Base-by-base conservation (phyloP, 116 monocot species). In the Trichopus zeylanicus region DNA sequence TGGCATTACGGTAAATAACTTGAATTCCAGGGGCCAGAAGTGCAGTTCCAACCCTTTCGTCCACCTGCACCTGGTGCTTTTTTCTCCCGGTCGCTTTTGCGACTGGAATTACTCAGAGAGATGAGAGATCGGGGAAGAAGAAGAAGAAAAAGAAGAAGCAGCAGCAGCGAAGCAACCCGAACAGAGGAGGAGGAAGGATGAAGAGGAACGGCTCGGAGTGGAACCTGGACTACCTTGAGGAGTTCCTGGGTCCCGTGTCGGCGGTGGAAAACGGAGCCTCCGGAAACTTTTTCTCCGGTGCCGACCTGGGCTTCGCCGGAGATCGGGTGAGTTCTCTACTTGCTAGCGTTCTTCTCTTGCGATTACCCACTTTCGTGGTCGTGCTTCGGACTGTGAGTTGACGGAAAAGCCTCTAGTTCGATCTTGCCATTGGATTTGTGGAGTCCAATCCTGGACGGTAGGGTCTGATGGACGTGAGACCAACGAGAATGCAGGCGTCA, bases 151-250 rank as follows among this genome's bases (percentile, higher is more conserved):
- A n/a, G n/a, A n/a, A 42, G 42, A n/a, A 42, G 13, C 42, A 16
- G 18, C 42, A 42, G 42, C 42, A n/a, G n/a, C 42, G 42, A 42
- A 42, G 42, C 42, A 42, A 16, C 42, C n/a, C 42, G 3, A 18
- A 0, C 1, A 6, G 13, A 13, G 12, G 18, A 16, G 3, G n/a
- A 13, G 42, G 13, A 10, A 4, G 3, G 3, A 61, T 76, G 76
- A 76, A 70, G 70, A 70, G 65, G 65, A 76, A 55, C 70, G 37
- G 42, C 19, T 70, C 76, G 6, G 76, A 76, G 24, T 76, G 53
- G 65, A 70, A 76, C 52, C 26, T n/a, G n/a, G n/a, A n/a, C n/a
- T n/a, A n/a, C n/a, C n/a, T 70, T 12, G 76, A 76, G 8, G 61
- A 58, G 33, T 12, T 11, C 46, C 46, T 28, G 6, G 28, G 46